phyloP scores from a whole-genome alignment of 176 grass and related monocot species.

The Saccharum spontaneum region DNA sequence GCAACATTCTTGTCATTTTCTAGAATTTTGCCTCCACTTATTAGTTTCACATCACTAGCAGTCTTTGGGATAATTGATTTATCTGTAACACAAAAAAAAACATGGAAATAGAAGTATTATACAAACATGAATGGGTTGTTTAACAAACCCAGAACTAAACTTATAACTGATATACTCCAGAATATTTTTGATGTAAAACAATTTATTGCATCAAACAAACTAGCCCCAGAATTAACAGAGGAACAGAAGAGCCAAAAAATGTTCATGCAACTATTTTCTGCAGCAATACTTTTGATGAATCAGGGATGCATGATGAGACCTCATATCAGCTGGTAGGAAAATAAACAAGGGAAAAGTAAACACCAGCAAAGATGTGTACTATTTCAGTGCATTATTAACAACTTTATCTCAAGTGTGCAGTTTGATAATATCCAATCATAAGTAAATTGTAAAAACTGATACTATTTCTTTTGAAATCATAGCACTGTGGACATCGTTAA shows the following conservation, averaged over 20 bases:
- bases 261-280: neutral
- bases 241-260: neutral
- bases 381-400: neutral
- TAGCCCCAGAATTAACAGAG: neutral
- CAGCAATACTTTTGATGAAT: conserved; percentile 2
- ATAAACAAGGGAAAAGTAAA: conserved; percentile 13
- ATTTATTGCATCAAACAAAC: neutral
- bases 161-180: conserved; percentile 8
- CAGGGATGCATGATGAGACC: neutral
- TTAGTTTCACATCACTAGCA: conserved; percentile 74
- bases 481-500: neutral
- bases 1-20: conserved; percentile 70
- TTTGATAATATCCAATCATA: conserved; percentile 3
- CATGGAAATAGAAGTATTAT: conserved; percentile 4
- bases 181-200: neutral
- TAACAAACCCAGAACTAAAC: conserved; percentile 14
- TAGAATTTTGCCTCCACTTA: conserved; percentile 70
- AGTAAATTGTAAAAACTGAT: neutral
- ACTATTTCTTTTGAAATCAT: conserved; percentile 11
- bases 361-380: neutral
- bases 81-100: conserved; percentile 49
- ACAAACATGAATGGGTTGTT: conserved; percentile 12
- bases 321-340: neutral
- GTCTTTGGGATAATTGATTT: conserved; percentile 67
- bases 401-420: neutral